Conservation (phyloP, 169 alveolate genomes). For the Perkinsus marinus region DNA sequence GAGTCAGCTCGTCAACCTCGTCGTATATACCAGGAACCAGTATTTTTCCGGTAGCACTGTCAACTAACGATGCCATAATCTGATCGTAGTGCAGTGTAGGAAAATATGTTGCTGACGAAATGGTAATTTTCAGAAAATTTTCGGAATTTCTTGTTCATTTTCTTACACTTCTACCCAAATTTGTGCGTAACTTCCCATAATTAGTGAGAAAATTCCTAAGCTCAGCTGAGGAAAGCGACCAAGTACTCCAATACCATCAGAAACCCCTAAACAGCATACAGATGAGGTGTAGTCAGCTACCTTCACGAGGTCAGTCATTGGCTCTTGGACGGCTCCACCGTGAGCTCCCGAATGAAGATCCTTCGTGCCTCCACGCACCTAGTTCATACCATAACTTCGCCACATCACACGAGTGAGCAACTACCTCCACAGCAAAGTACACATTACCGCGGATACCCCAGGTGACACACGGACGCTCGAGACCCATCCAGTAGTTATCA, state of each 20-base stretch:
- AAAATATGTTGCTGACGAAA: too few species aligned
- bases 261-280: too few species aligned
- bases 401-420: not conserved
- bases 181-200: too few species aligned
- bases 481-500: not conserved
- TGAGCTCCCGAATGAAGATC: not conserved
- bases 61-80: not conserved
- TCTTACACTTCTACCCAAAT: too few species aligned
- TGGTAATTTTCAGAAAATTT: too few species aligned
- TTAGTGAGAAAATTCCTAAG: too few species aligned
- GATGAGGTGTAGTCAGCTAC: too few species aligned
- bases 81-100: too few species aligned
- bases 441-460: not conserved
- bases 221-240: too few species aligned
- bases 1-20: not conserved
- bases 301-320: not conserved
- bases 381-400: not conserved
- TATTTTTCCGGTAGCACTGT: not conserved
- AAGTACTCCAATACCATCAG: too few species aligned
- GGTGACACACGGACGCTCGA: not conserved
- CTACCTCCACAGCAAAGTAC: not conserved
- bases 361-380: not conserved
- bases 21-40: not conserved
- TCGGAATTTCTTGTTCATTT: too few species aligned
- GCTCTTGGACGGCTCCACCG: not conserved